Evolutionary conservation across 1,284 basidiomycete species (phyloP).

Genomic region (Ceratobasidium sp.): DNA sequence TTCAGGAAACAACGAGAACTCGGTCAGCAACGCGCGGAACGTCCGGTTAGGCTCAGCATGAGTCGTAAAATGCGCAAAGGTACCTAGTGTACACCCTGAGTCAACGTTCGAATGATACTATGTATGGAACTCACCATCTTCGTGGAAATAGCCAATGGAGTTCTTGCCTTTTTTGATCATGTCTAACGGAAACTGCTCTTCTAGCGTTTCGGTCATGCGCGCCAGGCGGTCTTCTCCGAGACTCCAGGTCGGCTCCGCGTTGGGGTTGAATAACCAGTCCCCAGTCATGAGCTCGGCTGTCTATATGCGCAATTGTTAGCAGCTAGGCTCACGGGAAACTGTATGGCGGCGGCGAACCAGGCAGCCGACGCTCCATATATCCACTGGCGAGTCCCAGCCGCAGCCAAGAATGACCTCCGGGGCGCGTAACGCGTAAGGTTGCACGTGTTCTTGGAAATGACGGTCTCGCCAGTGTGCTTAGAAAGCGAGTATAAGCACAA

Average conservation of each 20-base stretch:
- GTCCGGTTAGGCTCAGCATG: not conserved
- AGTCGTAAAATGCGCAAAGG: constrained; percentile 3
- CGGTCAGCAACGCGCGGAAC: not conserved
- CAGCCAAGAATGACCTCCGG: constrained; percentile 18
- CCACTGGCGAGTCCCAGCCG: not conserved
- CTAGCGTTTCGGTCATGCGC: constrained; percentile 26
- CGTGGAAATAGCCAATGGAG: not conserved
- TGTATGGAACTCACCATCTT: not conserved
- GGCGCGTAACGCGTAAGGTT: constrained; percentile 9
- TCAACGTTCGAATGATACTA: not conserved
- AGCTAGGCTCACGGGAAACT: not conserved
- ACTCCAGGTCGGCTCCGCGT: not conserved
- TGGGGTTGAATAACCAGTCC: constrained; percentile 30
- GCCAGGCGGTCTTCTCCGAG: constrained; percentile 18
- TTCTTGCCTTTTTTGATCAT: constrained; percentile 12
- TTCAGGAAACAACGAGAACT: not conserved
- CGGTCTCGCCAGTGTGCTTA: constrained; percentile 5
- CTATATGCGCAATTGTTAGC: not conserved
- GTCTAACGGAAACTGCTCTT: constrained; percentile 4
- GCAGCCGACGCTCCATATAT: constrained; percentile 26
- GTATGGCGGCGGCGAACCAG: not conserved
- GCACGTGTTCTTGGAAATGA: constrained; percentile 11
- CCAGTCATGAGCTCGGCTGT: constrained; percentile 21
- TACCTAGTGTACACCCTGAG: not conserved
- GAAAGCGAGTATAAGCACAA: not conserved